A percentile compares a stretch with the other conserved stretches of the same genome.
These are phyloP conservation scores for Oenanthe sinensis DNA, from an alignment of 129 eudicot genomes.

Conservation along the genomic window DNA sequence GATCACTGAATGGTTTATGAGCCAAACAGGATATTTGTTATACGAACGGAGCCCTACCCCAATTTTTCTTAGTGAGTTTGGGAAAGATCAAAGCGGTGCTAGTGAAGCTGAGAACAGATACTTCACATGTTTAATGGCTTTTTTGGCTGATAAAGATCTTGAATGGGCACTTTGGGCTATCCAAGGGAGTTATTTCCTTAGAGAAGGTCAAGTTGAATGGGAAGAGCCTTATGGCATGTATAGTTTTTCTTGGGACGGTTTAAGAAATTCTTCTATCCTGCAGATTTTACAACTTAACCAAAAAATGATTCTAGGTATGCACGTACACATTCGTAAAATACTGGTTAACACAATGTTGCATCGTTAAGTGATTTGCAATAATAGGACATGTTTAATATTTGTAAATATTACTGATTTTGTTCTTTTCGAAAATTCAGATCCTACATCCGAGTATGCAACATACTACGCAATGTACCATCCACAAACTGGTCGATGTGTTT, in stretches of 20 bases:
- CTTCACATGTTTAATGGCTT: constrained; percentile 41
- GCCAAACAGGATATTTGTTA: constrained; percentile 36
- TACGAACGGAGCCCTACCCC: constrained; percentile 30
- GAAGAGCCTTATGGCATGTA: constrained; percentile 8
- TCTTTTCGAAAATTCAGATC: constrained; percentile 10
- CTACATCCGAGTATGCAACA: constrained; percentile 10
- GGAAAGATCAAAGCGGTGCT: constrained; percentile 36
- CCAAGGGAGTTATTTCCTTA: constrained; percentile 54
- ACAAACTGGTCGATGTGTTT: constrained; percentile 47
- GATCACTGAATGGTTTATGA: constrained; percentile 30
- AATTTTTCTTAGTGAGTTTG: constrained; percentile 58
- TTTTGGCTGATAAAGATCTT: constrained; percentile 43
- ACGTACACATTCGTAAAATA: neutral
- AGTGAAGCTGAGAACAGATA: constrained; percentile 45
- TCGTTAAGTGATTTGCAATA: neutral
- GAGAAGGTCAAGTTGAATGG: constrained; percentile 30
- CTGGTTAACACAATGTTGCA: neutral
- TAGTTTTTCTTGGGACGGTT: neutral
- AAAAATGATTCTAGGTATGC: neutral
- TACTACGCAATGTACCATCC: constrained; percentile 49
- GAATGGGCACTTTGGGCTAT: constrained; percentile 83
- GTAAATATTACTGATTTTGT: neutral
- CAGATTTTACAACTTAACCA: constrained; percentile 1
- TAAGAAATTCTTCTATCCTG: neutral
- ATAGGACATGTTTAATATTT: neutral